Evolutionary conservation across 2,329 filamentous ascomycete species (phyloP).

Genomic region (Fusarium sp.): DNA sequence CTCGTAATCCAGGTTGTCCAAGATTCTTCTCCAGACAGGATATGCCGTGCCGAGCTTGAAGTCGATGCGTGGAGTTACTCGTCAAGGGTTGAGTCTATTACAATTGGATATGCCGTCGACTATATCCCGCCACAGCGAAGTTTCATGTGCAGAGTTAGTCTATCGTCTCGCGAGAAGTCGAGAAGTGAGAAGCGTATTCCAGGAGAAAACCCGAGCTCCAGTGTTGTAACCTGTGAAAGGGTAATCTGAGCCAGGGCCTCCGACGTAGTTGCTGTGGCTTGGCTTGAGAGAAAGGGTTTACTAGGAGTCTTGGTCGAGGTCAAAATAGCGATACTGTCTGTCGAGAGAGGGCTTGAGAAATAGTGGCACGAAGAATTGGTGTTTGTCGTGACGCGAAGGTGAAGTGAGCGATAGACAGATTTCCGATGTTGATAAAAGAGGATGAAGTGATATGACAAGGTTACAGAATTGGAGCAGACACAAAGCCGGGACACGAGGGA

Average conservation of each 20-base stretch:
- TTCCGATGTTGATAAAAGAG: constrained; percentile 34
- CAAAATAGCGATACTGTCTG: constrained; percentile 4
- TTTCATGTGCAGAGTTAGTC: background rate
- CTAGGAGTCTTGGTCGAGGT: constrained; percentile 5
- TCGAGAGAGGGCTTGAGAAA: constrained; percentile 7
- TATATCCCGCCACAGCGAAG: background rate
- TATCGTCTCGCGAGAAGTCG: background rate
- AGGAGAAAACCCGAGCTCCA: constrained; percentile 12
- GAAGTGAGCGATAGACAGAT: constrained; percentile 21
- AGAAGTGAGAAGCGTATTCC: constrained; percentile 9
- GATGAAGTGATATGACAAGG: constrained; percentile 38
- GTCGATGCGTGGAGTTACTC: background rate
- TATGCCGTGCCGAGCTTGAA: background rate
- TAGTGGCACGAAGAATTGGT: constrained; percentile 4
- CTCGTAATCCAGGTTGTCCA: background rate
- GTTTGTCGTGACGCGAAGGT: constrained; percentile 8
- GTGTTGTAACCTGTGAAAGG: constrained; percentile 14
- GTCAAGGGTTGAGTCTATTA: background rate
- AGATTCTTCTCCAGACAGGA: constrained; percentile 3
- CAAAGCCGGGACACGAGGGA: constrained; percentile 39
- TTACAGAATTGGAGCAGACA: constrained; percentile 41
- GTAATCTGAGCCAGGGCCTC: constrained; percentile 17
- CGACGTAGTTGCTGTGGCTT: constrained; percentile 13
- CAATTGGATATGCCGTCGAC: background rate
- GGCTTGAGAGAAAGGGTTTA: constrained; percentile 6